phyloP scores from a whole-genome alignment of 345 rosid genomes.

The Alliaria petiolata region DNA sequence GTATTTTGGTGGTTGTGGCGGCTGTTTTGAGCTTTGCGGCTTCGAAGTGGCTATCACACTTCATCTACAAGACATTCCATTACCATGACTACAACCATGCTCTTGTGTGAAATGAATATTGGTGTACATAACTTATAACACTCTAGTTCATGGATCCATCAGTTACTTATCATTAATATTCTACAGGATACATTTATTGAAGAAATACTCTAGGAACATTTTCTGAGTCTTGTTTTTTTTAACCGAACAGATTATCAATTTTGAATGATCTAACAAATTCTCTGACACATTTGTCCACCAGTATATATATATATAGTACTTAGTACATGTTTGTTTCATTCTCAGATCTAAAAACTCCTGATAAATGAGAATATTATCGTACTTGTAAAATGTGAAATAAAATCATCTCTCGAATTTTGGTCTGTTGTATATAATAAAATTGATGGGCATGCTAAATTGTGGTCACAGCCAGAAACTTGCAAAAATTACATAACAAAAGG shows the following conservation, averaged over 20 bases:
- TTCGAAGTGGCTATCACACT: slow-evolving; percentile 70
- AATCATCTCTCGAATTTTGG: neutral
- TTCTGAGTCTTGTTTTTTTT: too few species aligned
- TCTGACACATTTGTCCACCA: neutral
- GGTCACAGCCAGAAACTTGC: too few species aligned
- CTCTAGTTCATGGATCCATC: neutral
- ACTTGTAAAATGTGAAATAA: too few species aligned
- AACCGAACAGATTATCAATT: neutral
- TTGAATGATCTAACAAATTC: neutral
- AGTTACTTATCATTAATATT: neutral
- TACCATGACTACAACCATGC: slow-evolving; percentile 80
- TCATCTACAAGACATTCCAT: slow-evolving; percentile 66
- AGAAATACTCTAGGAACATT: neutral
- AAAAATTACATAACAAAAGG: too few species aligned
- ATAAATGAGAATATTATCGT: neutral
- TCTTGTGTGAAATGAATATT: slow-evolving; percentile 36
- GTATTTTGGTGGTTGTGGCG: slow-evolving; percentile 37
- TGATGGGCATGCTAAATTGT: neutral
- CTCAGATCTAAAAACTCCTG: neutral
- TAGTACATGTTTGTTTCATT: too few species aligned
- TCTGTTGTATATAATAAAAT: too few species aligned
- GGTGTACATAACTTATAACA: slow-evolving; percentile 5
- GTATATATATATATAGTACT: neutral
- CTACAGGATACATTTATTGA: neutral
- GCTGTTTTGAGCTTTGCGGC: slow-evolving; percentile 62